Evolutionary conservation across 306 rosid species (phyloP).

Genomic region (Herpetospermum pedunculosum): DNA sequence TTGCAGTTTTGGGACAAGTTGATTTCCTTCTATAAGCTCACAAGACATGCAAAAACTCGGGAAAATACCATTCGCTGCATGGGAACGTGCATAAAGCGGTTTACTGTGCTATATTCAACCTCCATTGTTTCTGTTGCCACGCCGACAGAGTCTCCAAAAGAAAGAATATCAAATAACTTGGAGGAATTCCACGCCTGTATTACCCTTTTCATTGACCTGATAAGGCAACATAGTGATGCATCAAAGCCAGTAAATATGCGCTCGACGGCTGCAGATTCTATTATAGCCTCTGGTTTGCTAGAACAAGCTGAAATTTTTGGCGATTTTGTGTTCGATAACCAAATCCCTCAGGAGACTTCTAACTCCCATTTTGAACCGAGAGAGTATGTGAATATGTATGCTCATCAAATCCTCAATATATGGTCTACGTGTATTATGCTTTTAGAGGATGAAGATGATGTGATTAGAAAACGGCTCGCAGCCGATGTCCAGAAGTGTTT

Average conservation of each 20-base stretch:
- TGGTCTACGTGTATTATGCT: constrained; percentile 86
- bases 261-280: constrained; percentile 63
- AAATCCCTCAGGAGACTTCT: constrained; percentile 23
- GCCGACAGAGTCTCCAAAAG: constrained; percentile 9
- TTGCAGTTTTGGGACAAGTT: constrained; percentile 68
- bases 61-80: constrained; percentile 64
- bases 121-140: constrained; percentile 28
- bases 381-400: constrained; percentile 51
- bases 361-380: constrained; percentile 23
- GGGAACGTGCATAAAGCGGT: constrained; percentile 57
- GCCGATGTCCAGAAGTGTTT: constrained; percentile 64
- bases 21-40: constrained; percentile 38
- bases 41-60: constrained; percentile 68
- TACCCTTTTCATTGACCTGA: constrained; percentile 36
- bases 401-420: constrained; percentile 46
- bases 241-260: constrained; percentile 72
- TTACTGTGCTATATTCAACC: constrained; percentile 34
- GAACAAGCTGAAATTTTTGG: constrained; percentile 55
- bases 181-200: constrained; percentile 37
- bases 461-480: constrained; percentile 50
- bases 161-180: constrained; percentile 18
- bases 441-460: constrained; percentile 90
- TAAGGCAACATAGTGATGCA: constrained; percentile 48
- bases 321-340: constrained; percentile 23
- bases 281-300: constrained; percentile 79